These are phyloP conservation scores for Celoporthe dispersa DNA, from an alignment of 2,329 filamentous ascomycete genomes.

Conservation along the genomic window DNA sequence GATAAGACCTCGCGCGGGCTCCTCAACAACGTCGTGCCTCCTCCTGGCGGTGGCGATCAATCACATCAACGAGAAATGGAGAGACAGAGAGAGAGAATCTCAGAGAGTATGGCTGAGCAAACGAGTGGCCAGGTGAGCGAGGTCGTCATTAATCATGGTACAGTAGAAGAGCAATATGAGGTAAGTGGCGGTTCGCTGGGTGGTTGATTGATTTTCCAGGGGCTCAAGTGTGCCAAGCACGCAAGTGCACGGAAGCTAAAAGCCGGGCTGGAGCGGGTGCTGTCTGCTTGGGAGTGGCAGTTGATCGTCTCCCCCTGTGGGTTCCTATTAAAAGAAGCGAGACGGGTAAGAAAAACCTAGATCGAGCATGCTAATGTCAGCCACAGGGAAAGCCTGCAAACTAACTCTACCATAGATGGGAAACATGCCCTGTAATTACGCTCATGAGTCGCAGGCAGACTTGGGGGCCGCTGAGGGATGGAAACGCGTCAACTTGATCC, in stretches of 20 bases:
- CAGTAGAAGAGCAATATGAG: too few species aligned
- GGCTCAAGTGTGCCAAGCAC: not conserved
- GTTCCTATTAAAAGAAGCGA: not conserved
- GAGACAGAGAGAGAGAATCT: not conserved
- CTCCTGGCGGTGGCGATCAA: not conserved
- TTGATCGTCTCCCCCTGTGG: not conserved
- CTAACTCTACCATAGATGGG: too few species aligned
- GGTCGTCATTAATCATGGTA: not conserved
- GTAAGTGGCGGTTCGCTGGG: too few species aligned
- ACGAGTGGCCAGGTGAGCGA: not conserved
- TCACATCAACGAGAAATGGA: not conserved
- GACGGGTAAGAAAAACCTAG: not conserved
- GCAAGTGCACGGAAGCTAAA: not conserved
- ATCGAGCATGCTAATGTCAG: not conserved
- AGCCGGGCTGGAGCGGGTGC: not conserved
- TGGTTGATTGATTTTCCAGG: not conserved
- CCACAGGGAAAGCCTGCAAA: too few species aligned
- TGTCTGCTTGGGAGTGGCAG: not conserved
- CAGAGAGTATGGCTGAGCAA: not conserved
- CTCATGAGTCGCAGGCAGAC: not conserved
- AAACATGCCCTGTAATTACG: not conserved
- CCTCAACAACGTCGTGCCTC: conserved; percentile 1
- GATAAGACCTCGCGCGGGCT: not conserved
- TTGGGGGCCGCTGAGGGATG: not conserved
- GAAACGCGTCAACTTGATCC: not conserved